Percentiles rank a stretch among this genome's conserved stretches.
These are phyloP conservation scores for Urostyla sp. DNA, from an alignment of 73 alveolate genomes.

Conservation along the genomic window DNA sequence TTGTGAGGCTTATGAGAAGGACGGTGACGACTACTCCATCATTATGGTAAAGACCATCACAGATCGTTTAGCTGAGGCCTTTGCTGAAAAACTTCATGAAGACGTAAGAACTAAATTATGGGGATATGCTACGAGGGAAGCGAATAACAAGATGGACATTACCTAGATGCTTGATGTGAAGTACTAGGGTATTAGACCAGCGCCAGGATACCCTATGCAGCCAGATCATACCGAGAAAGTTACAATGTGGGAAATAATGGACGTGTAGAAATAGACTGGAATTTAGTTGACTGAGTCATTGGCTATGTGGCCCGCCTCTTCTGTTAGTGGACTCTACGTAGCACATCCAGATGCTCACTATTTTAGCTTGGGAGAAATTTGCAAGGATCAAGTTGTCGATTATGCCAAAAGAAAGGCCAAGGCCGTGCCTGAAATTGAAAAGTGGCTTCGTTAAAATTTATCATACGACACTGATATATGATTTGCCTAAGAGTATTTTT, in stretches of 20 bases:
- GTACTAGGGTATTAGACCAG: slow-evolving; percentile 92
- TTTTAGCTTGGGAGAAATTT: slow-evolving; percentile 82
- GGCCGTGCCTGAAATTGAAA: slow-evolving; percentile 54
- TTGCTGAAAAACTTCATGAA: slow-evolving; percentile 87
- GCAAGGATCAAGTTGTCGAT: slow-evolving; percentile 77
- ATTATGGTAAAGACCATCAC: slow-evolving; percentile 86
- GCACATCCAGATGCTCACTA: slow-evolving; percentile 71
- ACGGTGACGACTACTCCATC: slow-evolving; percentile 74
- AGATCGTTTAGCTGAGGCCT: slow-evolving; percentile 93
- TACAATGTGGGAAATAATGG: slow-evolving; percentile 74
- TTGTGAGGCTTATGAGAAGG: slow-evolving; percentile 70
- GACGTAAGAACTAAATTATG: slow-evolving; percentile 78
- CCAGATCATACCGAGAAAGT: slow-evolving; percentile 92
- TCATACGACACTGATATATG: slow-evolving; percentile 49
- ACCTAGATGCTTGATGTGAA: slow-evolving; percentile 80
- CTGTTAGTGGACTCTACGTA: slow-evolving; percentile 78
- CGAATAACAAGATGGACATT: slow-evolving; percentile 70
- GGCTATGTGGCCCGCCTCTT: slow-evolving; percentile 84
- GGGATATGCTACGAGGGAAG: slow-evolving; percentile 81
- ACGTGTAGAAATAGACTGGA: slow-evolving; percentile 63
- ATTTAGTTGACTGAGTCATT: slow-evolving; percentile 72
- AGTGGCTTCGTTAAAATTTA: slow-evolving; percentile 55
- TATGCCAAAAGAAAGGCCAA: slow-evolving; percentile 69
- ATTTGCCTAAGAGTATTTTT: no score
- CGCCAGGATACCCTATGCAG: slow-evolving; percentile 93